A percentile compares a stretch with the other conserved stretches of the same genome.
Evolutionary conservation across 2,329 filamentous ascomycete species (phyloP).

Genomic region (Magnaporthiopsis incrustans): DNA sequence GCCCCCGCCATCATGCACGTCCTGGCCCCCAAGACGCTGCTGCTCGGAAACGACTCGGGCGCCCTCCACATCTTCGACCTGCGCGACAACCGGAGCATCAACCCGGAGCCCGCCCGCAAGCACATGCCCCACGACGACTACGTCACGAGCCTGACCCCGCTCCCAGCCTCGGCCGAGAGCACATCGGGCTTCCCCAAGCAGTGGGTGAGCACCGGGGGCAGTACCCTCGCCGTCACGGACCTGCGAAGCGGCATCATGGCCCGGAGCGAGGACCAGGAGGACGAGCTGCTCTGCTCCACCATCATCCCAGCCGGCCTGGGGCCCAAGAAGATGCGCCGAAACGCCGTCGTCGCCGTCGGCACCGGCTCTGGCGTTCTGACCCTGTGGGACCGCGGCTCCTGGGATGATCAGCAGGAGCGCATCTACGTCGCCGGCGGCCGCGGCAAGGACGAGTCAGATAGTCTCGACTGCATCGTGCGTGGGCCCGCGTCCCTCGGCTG

Average conservation of each 20-base stretch:
- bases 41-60: conserved; percentile 85
- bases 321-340: conserved; percentile 54
- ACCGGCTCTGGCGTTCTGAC: conserved; percentile 74
- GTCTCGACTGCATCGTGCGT: conserved; percentile 67
- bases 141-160: conserved; percentile 75
- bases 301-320: conserved; percentile 67
- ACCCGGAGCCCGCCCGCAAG: conserved; percentile 63
- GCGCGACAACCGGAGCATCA: conserved; percentile 49
- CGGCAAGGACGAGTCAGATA: conserved; percentile 54
- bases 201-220: conserved; percentile 89
- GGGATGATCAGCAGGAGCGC: conserved; percentile 91
- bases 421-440: conserved; percentile 63
- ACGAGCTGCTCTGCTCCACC: conserved; percentile 76
- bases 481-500: conserved; percentile 63
- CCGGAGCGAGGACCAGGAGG: conserved; percentile 89
- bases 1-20: conserved; percentile 71
- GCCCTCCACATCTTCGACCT: conserved; percentile 84
- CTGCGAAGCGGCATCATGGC: conserved; percentile 78
- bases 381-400: conserved; percentile 87
- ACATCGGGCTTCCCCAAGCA: conserved; percentile 89
- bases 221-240: conserved; percentile 84
- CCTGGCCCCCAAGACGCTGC: conserved; percentile 78
- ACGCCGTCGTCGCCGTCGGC: conserved; percentile 70
- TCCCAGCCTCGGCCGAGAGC: conserved; percentile 71
- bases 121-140: conserved; percentile 89